phyloP scores from a whole-genome alignment of 139 green algal species.

The Chlorella sorokiniana region DNA sequence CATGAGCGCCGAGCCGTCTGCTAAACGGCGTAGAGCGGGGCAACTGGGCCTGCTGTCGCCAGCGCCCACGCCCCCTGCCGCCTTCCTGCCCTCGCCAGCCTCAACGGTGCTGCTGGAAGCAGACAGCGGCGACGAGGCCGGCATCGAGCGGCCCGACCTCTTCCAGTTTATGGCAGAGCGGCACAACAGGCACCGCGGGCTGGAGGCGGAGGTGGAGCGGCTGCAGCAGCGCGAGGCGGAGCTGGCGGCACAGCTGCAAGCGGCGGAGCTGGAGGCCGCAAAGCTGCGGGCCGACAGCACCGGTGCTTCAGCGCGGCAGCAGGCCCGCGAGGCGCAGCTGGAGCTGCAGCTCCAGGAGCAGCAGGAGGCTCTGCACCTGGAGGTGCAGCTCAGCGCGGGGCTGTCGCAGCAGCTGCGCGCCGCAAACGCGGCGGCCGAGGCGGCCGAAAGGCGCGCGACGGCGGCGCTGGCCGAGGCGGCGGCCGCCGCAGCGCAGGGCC shows the following conservation, averaged over 20 bases:
- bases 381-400: slow-evolving; percentile 26
- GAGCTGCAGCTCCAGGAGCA: slow-evolving; percentile 35
- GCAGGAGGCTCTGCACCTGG: slow-evolving; percentile 5
- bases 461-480: neutral
- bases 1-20: slow-evolving; percentile 10
- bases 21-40: slow-evolving; percentile 22
- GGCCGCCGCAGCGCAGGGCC: neutral
- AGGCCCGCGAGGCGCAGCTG: slow-evolving; percentile 34
- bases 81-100: neutral
- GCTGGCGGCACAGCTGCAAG: slow-evolving; percentile 5
- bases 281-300: neutral
- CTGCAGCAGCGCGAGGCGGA: slow-evolving; percentile 18
- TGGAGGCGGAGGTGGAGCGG: slow-evolving; percentile 25
- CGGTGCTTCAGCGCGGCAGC: neutral
- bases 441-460: neutral
- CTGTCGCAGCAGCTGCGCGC: slow-evolving; percentile 29
- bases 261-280: slow-evolving; percentile 4
- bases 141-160: slow-evolving; percentile 22
- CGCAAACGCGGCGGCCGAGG: neutral
- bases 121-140: neutral
- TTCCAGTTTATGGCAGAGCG: slow-evolving; percentile 40
- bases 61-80: neutral
- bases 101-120: neutral
- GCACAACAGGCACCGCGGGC: slow-evolving; percentile 12
- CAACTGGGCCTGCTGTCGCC: slow-evolving; percentile 29